phyloP scores from a whole-genome alignment of 1,139 yeast genomes.

The Debaryomycetaceae sp. region DNA sequence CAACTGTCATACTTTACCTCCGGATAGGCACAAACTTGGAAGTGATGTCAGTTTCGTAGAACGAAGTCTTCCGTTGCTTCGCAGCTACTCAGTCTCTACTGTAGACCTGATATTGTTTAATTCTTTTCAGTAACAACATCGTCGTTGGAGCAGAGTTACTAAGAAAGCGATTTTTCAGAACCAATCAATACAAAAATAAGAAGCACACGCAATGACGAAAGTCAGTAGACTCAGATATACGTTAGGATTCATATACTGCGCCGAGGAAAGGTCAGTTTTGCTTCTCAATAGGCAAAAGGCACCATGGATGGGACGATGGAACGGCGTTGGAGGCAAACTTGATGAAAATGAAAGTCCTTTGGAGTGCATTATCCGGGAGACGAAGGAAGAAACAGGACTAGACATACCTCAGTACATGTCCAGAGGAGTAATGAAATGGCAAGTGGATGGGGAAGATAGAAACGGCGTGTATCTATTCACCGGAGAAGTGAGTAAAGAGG shows the following conservation, averaged over 20 bases:
- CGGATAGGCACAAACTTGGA: too few species aligned
- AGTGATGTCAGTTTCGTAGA: too few species aligned
- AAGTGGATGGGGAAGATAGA: slow-evolving; percentile 20
- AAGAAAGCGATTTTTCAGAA: not conserved
- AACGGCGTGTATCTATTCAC: slow-evolving; percentile 45
- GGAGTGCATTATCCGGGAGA: slow-evolving; percentile 42
- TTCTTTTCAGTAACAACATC: too few species aligned
- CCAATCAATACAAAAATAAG: not conserved
- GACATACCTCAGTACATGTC: slow-evolving; percentile 22
- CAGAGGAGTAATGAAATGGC: slow-evolving; percentile 42
- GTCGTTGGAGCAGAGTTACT: too few species aligned
- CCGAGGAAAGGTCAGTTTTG: slow-evolving; percentile 29
- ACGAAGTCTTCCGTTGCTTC: too few species aligned
- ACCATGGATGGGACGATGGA: slow-evolving; percentile 55
- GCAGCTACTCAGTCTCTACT: too few species aligned
- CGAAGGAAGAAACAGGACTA: slow-evolving; percentile 44
- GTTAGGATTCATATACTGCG: slow-evolving; percentile 36
- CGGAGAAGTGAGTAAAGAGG: slow-evolving; percentile 29
- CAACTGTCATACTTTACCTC: too few species aligned
- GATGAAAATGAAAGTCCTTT: slow-evolving; percentile 33
- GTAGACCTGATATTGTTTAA: too few species aligned
- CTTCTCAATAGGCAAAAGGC: slow-evolving; percentile 41
- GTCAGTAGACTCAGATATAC: slow-evolving; percentile 26
- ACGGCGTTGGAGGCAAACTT: slow-evolving; percentile 49
- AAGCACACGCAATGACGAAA: slow-evolving; percentile 2